A percentile compares a stretch with the other conserved stretches of the same genome.
These are phyloP conservation scores for Diaporthe ilicicola DNA, from an alignment of 2,329 filamentous ascomycete genomes.

Conservation along the genomic window DNA sequence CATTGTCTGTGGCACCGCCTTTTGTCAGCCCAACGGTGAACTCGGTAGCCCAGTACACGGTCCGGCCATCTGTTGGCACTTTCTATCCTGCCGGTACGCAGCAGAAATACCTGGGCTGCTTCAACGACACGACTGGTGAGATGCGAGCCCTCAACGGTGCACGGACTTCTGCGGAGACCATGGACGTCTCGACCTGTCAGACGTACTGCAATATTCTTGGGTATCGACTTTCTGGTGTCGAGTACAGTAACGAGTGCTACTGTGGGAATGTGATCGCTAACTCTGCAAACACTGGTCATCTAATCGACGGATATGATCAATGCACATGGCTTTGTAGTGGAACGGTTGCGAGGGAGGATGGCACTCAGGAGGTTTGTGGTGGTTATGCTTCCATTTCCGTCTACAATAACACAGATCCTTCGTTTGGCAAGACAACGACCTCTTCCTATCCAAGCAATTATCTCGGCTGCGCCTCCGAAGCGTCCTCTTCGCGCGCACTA, in stretches of 20 bases:
- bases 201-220: background rate
- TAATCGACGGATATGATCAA: background rate
- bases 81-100: constrained; percentile 51
- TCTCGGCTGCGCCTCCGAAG: background rate
- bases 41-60: background rate
- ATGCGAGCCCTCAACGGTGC: constrained; percentile 23
- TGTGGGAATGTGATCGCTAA: background rate
- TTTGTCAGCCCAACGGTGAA: background rate
- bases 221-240: background rate
- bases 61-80: constrained; percentile 38
- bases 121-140: constrained; percentile 33
- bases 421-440: constrained; percentile 31
- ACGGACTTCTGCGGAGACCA: background rate
- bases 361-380: constrained; percentile 34
- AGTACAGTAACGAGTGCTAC: background rate
- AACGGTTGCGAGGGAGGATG: constrained; percentile 32
- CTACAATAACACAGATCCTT: constrained; percentile 26
- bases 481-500: background rate
- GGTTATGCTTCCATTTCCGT: constrained; percentile 31
- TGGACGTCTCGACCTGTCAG: background rate
- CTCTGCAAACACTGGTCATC: background rate
- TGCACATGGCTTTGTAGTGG: constrained; percentile 12
- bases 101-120: constrained; percentile 45
- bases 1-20: background rate
- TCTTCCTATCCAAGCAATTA: background rate